Base-by-base conservation (phyloP, 176 grass and related monocot species). In the Juncus inflexus region DNA sequence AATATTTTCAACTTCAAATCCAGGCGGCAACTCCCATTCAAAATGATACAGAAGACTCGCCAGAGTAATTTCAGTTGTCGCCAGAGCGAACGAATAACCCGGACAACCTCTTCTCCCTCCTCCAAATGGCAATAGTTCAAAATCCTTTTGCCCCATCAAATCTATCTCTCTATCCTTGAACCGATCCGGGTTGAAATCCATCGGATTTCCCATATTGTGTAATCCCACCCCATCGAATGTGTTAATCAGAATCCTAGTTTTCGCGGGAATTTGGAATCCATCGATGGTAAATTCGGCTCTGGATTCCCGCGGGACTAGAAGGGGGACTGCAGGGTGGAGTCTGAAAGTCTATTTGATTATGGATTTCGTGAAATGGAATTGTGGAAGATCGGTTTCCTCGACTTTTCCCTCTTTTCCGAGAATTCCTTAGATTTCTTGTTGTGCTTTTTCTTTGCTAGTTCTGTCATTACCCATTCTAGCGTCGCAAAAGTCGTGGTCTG, bases 381-480 rank as follows among this genome's bases (percentile, higher is more conserved):
- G 15, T 51, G 37, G 39, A 4, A 79, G 56, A 11, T 7, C n/a
- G 28, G 40, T 60, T 4, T 62, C 64, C 0, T 35, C 37, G 2
- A 63, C 67, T 3, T 55, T 60, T 6, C 42, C 47, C 6, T 35
- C 14, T 40, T 12, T 35, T 0, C 4, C 51, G 0, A 45, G 16
- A 9, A 37, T 45, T 1, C 9, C 3, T 37, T 80, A 55, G 5
- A 83, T 35, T 6, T 90, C 80, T 3, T 56, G 43, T 12, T 83
- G 77, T 3, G 77, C 63, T 58, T 12, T 60, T 9, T 56, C 50
- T 9, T 60, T 11, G 83, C 52, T 2, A 90, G 87, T 64, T 90
- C 79, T 4, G 87, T 61, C 83, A 86, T 77, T n/a, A 65, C 76
- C 83, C 87, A 83, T 37, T 83, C 83, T 8, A 86, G 36, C 28